Base-by-base conservation (phyloP, 2,329 filamentous ascomycete species). In the Aspergillus tubingensis region DNA sequence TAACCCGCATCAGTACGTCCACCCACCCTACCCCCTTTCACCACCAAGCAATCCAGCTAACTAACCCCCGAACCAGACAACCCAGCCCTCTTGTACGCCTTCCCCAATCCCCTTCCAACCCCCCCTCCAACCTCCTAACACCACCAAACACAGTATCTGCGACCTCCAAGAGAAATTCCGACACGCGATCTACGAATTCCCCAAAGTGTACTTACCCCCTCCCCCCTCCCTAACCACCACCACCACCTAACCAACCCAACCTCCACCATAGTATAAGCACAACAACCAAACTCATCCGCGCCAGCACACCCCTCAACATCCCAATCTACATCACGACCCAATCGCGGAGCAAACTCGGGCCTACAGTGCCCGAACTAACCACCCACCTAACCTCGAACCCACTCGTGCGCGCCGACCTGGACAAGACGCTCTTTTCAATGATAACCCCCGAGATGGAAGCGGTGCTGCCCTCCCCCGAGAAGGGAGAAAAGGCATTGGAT, bases 81-180 rank as follows among this genome's bases (percentile, higher is more conserved):
- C 68, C 79, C 79, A 47, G 79, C 77, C 39, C 66, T 81, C 36
- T 81, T 81, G 79, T 81, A 76, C 59, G 74, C 66, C n/a, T 48
- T 19, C 19, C 15, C 27, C 19, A 27, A 11, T 25, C 21, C 50
- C 17, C 51, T n/a, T 21, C 10, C 19, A 25, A 7, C 2, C 23
- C 23, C 38, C 15, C 21, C 3, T 39, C 30, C 11, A 30, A 3
- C 13, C 38, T 6, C 7, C 23, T 25, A 57, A 56, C 15, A 2
- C 41, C 56, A 36, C 55, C 32, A 60, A 44, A 21, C 41, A 8
- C 63, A 97, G 93, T 71, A 86, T 98, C 73, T 98, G 94, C 80
- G 94, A 98, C 73, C 83, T 98, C 65, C 94, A 98, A 80, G 94
- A 97, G 68, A 96, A 92, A 76, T 98, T 98, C 79, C 86, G 91